Conservation (phyloP, 371 early-diverging fungal genomes). For the Mortierella sp. region DNA sequence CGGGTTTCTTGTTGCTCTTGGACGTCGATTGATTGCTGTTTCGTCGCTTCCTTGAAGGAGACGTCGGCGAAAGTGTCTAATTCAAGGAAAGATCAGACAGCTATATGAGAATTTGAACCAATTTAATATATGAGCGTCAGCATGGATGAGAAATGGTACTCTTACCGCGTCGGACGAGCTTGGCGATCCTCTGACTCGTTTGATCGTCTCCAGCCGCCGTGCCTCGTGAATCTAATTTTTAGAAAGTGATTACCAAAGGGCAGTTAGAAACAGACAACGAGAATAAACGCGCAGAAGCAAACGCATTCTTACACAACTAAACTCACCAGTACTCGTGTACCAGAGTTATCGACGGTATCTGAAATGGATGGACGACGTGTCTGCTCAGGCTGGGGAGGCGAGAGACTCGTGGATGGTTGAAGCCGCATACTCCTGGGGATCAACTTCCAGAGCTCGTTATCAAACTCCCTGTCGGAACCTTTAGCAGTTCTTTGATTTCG, state of each 20-base stretch:
- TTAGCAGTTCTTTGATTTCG: neutral
- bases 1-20: neutral
- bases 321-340: neutral
- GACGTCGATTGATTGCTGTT: slow-evolving; percentile 11
- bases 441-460: slow-evolving; percentile 28
- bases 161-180: slow-evolving; percentile 2
- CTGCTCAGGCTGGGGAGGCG: neutral
- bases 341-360: slow-evolving; percentile 1
- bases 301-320: neutral
- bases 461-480: slow-evolving; percentile 2
- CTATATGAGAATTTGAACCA: neutral
- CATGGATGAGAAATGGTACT: no score
- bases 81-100: no score
- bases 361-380: neutral
- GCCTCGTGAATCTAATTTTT: neutral
- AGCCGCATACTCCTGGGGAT: slow-evolving; percentile 22
- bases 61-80: slow-evolving; percentile 17
- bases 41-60: slow-evolving; percentile 21
- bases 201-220: neutral
- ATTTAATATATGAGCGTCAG: neutral
- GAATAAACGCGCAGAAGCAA: neutral
- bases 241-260: neutral
- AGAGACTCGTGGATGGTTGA: neutral
- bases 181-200: neutral
- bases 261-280: neutral